phyloP scores from a whole-genome alignment of 257 asterid genomes.

The Jacaranda copaia region DNA sequence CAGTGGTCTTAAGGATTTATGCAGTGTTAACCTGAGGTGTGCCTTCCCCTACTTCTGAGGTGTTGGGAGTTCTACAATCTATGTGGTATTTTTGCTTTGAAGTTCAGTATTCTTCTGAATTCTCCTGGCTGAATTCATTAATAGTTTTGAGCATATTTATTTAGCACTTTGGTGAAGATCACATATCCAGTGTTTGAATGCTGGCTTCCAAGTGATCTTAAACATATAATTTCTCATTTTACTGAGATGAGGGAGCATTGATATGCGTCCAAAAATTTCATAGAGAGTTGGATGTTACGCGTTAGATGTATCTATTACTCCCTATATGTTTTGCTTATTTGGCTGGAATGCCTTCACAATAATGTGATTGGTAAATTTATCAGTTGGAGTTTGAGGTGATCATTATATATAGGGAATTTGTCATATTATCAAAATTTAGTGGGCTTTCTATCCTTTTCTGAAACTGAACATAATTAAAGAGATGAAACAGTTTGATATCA shows the following conservation, averaged over 20 bases:
- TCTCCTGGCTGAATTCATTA: slow-evolving; percentile 8
- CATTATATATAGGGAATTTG: neutral
- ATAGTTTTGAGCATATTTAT: slow-evolving; percentile 3
- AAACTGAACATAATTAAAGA: neutral
- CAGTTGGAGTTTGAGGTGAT: slow-evolving; percentile 2
- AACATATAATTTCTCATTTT: neutral
- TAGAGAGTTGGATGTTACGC: neutral
- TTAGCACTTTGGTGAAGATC: neutral
- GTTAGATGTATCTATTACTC: neutral
- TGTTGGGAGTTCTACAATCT: neutral
- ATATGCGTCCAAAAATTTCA: neutral
- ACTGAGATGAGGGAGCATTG: slow-evolving; percentile 11
- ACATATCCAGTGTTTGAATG: too few species aligned
- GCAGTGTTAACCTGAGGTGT: too few species aligned
- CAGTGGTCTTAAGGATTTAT: neutral
- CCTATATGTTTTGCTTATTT: neutral
- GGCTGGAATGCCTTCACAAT: slow-evolving; percentile 3
- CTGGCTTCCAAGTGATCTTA: too few species aligned
- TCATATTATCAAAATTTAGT: neutral
- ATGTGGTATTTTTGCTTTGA: neutral
- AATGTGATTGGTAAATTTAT: slow-evolving; percentile 14
- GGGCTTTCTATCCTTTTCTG: slow-evolving; percentile 20
- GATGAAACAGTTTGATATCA: neutral
- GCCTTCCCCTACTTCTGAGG: neutral
- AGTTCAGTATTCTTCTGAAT: neutral